Base-by-base conservation (phyloP, 2,329 filamentous ascomycete genomes). In the Fusarium coffeatum region DNA sequence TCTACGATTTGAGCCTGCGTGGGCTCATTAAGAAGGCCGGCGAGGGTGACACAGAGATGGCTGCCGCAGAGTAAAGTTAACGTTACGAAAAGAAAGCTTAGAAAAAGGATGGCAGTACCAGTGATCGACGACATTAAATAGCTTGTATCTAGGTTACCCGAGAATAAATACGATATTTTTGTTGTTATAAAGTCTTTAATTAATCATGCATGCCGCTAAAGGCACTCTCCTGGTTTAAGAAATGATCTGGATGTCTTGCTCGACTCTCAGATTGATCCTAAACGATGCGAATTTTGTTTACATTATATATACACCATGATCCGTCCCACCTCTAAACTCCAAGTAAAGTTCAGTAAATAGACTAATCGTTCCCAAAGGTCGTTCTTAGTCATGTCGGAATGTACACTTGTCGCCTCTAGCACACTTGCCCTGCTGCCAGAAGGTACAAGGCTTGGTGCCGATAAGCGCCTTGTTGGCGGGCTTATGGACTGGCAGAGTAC, bases 1-100 rank as follows among this genome's bases (percentile, higher is more conserved):
- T 98, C 53, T 99, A 99, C 77, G 96, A 99, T 79, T 83, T 99
- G 59, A 95, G 93, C 25, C 83, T 99, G 77, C 88, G 96, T 63
- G 95, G 96, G 53, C 80, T 98, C 76, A 86, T 97, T 50, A 88
- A 91, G 46, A 84, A 86, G 71, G 72, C 77, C 6, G 74, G 73
- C 0, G 75, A 75, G 40, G 74, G 68, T 5, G 80, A 82, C 30
- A 77, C 78, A 1, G 80, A 81, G 64, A 81, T 82, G 79, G 82
- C 79, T 71, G 73, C 76, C 51, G 72, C 68, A 11, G 76, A 77
- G 65, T 79, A 73, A 60, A 53, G n/a, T 53, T 6, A n/a, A 18
- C 13, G 37, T 41, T 22, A 20, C 23, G 16, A 18, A n/a, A 51
- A n/a, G 13, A 37, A 37, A 18, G 18, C 13, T n/a, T 37, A 15